A percentile compares a stretch with the other conserved stretches of the same genome.
phyloP scores from a whole-genome alignment of 345 rosid species.

The Anastatica hierochuntica region DNA sequence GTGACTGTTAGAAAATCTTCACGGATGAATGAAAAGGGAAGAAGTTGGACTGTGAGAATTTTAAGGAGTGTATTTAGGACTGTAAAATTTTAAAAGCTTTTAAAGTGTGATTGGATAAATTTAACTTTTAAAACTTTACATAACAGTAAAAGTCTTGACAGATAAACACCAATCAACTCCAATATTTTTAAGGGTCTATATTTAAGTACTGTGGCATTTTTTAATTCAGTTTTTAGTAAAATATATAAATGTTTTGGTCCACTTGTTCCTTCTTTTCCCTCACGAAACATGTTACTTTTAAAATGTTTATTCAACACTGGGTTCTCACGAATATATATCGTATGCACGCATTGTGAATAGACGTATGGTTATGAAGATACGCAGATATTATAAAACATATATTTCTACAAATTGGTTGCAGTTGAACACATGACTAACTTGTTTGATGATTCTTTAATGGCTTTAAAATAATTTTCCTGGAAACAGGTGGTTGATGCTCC shows the following conservation, averaged over 20 bases:
- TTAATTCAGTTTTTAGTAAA: background rate
- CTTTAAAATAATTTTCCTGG: background rate
- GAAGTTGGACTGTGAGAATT: too few relatives aligned
- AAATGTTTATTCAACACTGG: conserved; percentile 12
- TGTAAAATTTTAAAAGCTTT: too few relatives aligned
- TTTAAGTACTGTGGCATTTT: background rate
- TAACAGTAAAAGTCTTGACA: too few relatives aligned
- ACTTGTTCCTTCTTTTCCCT: conserved; percentile 7
- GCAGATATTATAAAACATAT: background rate
- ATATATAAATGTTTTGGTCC: background rate
- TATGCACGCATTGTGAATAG: conserved; percentile 15
- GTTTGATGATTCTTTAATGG: background rate
- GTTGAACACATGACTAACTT: conserved; percentile 5
- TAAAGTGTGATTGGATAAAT: too few relatives aligned
- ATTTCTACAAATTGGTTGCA: background rate
- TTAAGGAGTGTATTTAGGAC: too few relatives aligned
- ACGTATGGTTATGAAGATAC: conserved; percentile 3
- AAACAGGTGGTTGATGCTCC: background rate
- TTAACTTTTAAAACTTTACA: too few relatives aligned
- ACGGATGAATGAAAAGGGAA: too few relatives aligned
- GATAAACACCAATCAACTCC: too few relatives aligned
- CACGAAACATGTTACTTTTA: background rate
- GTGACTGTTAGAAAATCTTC: too few relatives aligned
- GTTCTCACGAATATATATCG: conserved; percentile 16
- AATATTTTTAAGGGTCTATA: too few relatives aligned